phyloP scores from a whole-genome alignment of 345 rosid species.

The Melastoma malabathricum region DNA sequence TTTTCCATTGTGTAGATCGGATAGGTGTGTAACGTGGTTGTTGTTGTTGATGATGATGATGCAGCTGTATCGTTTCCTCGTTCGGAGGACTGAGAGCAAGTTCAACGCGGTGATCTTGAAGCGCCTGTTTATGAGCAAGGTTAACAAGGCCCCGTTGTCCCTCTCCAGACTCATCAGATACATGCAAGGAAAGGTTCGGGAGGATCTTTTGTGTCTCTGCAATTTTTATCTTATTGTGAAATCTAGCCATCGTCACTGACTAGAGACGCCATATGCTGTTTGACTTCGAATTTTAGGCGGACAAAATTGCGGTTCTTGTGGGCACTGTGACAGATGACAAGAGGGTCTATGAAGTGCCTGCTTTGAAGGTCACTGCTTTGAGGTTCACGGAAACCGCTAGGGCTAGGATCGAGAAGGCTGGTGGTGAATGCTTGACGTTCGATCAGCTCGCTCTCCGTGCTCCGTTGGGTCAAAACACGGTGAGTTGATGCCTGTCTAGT shows the following conservation, averaged over 20 bases:
- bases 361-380: slow-evolving; percentile 72
- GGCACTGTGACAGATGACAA: slow-evolving; percentile 87
- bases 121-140: slow-evolving; percentile 94
- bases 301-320: slow-evolving; percentile 70
- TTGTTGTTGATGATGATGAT: background rate
- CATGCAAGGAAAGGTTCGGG: slow-evolving; percentile 60
- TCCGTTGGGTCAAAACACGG: slow-evolving; percentile 97
- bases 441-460: slow-evolving; percentile 92
- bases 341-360: slow-evolving; percentile 75
- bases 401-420: slow-evolving; percentile 93
- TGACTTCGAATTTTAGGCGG: slow-evolving; percentile 30
- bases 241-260: background rate
- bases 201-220: too few species aligned
- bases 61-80: slow-evolving; percentile 77
- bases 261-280: background rate
- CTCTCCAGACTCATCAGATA: slow-evolving; percentile 55
- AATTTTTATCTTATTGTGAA: background rate
- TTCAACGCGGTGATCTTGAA: slow-evolving; percentile 88
- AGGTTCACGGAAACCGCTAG: slow-evolving; percentile 85
- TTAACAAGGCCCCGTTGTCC: slow-evolving; percentile 78
- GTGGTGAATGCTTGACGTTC: slow-evolving; percentile 93
- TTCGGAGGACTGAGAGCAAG: slow-evolving; percentile 78
- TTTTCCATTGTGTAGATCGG: background rate
- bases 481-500: slow-evolving; percentile 10
- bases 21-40: background rate